A percentile compares a stretch with the other conserved stretches of the same genome.
Conservation (phyloP, 1,139 yeast genomes). For the Groenewaldozyma auringiensis region DNA sequence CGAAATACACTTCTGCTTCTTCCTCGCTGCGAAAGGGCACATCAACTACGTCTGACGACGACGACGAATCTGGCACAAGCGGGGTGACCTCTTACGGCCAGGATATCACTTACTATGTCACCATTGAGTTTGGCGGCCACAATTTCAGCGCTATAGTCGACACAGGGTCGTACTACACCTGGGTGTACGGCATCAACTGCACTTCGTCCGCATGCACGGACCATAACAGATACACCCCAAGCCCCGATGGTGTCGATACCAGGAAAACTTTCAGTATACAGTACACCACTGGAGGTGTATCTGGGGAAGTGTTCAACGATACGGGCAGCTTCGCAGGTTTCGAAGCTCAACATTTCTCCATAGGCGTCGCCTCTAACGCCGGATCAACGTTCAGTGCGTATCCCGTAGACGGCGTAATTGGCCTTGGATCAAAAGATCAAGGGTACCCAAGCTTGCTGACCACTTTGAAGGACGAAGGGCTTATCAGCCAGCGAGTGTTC, state of each 20-base stretch:
- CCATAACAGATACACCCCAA: slow-evolving; percentile 17
- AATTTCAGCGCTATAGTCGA: slow-evolving; percentile 50
- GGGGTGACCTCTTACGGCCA: slow-evolving; percentile 23
- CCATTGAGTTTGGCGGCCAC: slow-evolving; percentile 25
- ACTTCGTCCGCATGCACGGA: slow-evolving; percentile 37
- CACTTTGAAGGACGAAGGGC: slow-evolving; percentile 32
- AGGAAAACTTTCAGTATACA: slow-evolving; percentile 37
- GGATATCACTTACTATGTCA: slow-evolving; percentile 28
- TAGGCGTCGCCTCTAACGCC: slow-evolving; percentile 49
- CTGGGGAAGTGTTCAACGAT: slow-evolving; percentile 41
- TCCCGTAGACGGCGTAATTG: slow-evolving; percentile 54
- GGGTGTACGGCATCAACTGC: slow-evolving; percentile 55
- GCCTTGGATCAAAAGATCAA: slow-evolving; percentile 40
- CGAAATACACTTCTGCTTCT: background rate
- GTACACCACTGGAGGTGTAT: slow-evolving; percentile 50
- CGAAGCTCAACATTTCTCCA: slow-evolving; percentile 35
- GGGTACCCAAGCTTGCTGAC: slow-evolving; percentile 36
- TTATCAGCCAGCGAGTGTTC: slow-evolving; percentile 35
- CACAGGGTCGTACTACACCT: slow-evolving; percentile 58
- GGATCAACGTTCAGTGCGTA: slow-evolving; percentile 49
- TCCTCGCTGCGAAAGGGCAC: background rate
- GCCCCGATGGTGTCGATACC: slow-evolving; percentile 11
- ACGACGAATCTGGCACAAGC: slow-evolving; percentile 13
- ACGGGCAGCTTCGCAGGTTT: slow-evolving; percentile 39
- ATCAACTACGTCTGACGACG: background rate